Evolutionary conservation across 164 flowering plant species (phyloP), one percentile per base, ranked within the genome.

Genomic region (Warburgia ugandensis): DNA sequence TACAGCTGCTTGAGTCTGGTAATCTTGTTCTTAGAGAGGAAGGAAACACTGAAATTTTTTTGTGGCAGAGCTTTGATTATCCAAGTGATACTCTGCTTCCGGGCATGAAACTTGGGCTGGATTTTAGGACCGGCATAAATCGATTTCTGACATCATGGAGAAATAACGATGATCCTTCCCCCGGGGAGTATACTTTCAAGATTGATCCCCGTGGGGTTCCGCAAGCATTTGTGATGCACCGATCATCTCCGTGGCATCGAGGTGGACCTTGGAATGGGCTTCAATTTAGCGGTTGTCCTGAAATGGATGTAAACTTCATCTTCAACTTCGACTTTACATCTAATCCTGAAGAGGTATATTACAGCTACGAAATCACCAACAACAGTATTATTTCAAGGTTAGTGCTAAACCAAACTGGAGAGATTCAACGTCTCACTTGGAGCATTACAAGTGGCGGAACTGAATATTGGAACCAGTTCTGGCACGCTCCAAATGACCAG

Each of bases 1-100:
- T 14, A 37, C 48, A 45, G 44, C 68, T 76, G 4, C 23, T 45
- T 8, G 69, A 70, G 31, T 40, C 68, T 0, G 77, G 77, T 13
- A 66, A 73, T 52, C 37, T 76, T 12, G 67, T 73, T 4, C 23
- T 76, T 42, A 41, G 17, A 21, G 68, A 52, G 1, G 10, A 3
- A 6, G 41, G n/a, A 20, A 29, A 16, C n/a, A 21, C 10, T 2
- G 61, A 32, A n/a, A 6, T 22, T 1, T 23, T 32, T 4, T 25
- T 64, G 0, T 70, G 73, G 73, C 51, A 65, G 48, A 67, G 73
- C 29, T 68, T 48, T 10, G 45, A 50, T 11, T 36, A 59, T 22
- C 72, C 75, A 17, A 11, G 59, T 13, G 66, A 70, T 29, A 16
- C 54, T 49, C 11, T 48, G 5, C 13, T 62, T 50, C 59, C 44